These are phyloP conservation scores for Sanghuangporus sanghuang DNA, from an alignment of 1,284 basidiomycete genomes.

Conservation along the genomic window DNA sequence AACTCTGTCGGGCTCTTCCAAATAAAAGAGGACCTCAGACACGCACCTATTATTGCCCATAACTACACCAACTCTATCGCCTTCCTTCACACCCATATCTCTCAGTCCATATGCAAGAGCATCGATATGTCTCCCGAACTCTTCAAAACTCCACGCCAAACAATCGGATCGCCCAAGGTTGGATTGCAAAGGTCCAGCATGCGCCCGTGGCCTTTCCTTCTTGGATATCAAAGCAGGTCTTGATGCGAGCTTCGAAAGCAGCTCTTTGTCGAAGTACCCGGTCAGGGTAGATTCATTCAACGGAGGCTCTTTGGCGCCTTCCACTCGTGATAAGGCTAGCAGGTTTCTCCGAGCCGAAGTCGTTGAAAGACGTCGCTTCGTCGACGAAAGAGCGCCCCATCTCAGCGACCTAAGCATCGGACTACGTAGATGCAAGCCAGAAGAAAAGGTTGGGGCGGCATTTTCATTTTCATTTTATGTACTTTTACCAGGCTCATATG, in stretches of 20 bases:
- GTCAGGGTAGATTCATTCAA: slow-evolving; percentile 59
- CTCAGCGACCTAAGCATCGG: background rate
- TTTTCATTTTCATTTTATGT: background rate
- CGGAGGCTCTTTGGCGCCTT: slow-evolving; percentile 57
- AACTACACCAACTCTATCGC: slow-evolving; percentile 75
- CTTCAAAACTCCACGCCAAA: slow-evolving; percentile 71
- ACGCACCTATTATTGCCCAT: slow-evolving; percentile 78
- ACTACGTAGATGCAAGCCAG: background rate
- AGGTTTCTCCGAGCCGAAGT: background rate
- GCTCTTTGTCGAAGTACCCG: slow-evolving; percentile 53
- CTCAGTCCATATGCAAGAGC: slow-evolving; percentile 70
- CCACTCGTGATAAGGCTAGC: slow-evolving; percentile 41
- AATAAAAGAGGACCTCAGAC: background rate
- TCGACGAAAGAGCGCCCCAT: background rate
- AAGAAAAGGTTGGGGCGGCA: background rate
- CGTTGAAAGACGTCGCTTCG: background rate
- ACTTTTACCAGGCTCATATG: background rate
- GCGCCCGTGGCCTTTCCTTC: slow-evolving; percentile 50
- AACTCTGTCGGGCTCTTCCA: slow-evolving; percentile 13
- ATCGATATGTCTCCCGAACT: slow-evolving; percentile 63
- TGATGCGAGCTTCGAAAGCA: slow-evolving; percentile 44
- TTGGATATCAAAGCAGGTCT: slow-evolving; percentile 64
- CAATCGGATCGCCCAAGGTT: slow-evolving; percentile 45
- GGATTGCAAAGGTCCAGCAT: slow-evolving; percentile 51
- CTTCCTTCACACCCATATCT: slow-evolving; percentile 65